A percentile compares a stretch with the other conserved stretches of the same genome.
Conservation (phyloP, 139 green algal genomes). For the Eudorina sp. region DNA sequence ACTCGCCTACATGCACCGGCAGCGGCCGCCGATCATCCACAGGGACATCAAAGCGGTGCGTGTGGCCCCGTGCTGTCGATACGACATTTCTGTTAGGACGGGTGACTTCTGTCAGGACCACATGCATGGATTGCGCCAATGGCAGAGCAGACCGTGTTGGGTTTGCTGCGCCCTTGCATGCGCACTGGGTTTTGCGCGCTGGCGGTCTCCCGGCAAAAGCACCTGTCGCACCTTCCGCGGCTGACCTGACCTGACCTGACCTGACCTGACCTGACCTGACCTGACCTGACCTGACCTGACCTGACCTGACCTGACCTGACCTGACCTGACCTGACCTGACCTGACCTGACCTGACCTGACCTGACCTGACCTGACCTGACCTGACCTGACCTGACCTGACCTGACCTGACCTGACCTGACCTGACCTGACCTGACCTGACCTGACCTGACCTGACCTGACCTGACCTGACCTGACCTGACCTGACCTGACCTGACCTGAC, state of each 20-base stretch:
- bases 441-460: not conserved
- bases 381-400: not conserved
- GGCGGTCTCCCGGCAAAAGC: too few species aligned
- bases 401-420: not conserved
- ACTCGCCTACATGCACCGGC: not conserved
- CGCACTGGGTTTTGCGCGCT: too few species aligned
- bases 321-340: not conserved
- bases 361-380: not conserved
- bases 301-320: not conserved
- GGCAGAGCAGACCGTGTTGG: too few species aligned
- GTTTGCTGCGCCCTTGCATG: too few species aligned
- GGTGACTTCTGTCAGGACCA: not conserved
- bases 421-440: not conserved
- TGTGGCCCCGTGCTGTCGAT: too few species aligned
- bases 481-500: not conserved
- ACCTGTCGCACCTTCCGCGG: not conserved
- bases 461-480: not conserved
- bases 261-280: not conserved
- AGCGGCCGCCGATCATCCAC: conserved; percentile 18
- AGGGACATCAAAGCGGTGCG: conserved; percentile 1
- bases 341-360: not conserved
- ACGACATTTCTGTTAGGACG: too few species aligned
- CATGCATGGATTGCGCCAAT: too few species aligned
- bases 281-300: not conserved
- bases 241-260: not conserved